Conservation (phyloP, 176 grass and related monocot genomes). For the Rhynchospora breviuscula region DNA sequence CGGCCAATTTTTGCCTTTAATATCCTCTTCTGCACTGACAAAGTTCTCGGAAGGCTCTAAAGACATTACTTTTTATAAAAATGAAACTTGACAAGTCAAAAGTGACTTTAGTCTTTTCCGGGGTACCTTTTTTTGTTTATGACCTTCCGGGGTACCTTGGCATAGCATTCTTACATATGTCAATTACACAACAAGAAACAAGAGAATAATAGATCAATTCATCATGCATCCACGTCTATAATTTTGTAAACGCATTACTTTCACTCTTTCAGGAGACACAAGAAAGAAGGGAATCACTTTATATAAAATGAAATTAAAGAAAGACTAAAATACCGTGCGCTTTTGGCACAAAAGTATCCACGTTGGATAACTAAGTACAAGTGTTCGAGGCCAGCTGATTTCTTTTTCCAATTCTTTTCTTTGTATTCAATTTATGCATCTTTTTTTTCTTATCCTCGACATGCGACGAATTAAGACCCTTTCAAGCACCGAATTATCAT, state of each 20-base stretch:
- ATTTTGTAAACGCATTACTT: background rate
- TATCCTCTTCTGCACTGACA: no score
- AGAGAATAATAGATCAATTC: background rate
- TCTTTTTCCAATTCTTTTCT: background rate
- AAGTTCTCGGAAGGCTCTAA: no score
- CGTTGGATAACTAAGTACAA: background rate
- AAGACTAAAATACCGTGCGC: background rate
- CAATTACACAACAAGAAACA: background rate
- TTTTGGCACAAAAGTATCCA: background rate
- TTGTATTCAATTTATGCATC: background rate
- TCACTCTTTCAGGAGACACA: background rate
- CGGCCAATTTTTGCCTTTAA: no score
- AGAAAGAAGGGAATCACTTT: background rate
- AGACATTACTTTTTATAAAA: background rate
- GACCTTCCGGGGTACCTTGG: background rate
- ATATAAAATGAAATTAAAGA: background rate
- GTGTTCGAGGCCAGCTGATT: background rate
- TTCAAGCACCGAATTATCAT: background rate
- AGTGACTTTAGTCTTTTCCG: background rate
- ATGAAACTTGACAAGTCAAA: background rate
- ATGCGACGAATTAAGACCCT: background rate
- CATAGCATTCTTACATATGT: background rate
- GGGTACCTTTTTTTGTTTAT: no score
- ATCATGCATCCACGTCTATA: constrained; percentile 2
- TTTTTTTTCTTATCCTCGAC: background rate